These are phyloP conservation scores for Penicillium silybi DNA, from an alignment of 495 filamentous ascomycete genomes.

Conservation along the genomic window DNA sequence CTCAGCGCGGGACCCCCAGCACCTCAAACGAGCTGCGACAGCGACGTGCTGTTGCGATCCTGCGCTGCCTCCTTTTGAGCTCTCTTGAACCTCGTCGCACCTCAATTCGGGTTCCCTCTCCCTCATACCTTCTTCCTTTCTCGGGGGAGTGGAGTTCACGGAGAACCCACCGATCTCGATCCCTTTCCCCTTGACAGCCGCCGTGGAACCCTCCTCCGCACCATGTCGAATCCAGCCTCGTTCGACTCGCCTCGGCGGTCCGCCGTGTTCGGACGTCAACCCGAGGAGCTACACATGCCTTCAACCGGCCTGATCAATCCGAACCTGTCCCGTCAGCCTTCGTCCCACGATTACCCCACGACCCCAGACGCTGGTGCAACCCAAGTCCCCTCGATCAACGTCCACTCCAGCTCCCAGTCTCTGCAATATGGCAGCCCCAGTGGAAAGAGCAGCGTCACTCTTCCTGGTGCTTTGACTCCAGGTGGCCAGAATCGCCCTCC, in stretches of 20 bases:
- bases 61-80: neutral
- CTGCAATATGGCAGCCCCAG: conserved; percentile 45
- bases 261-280: conserved; percentile 47
- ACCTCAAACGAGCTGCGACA: conserved; percentile 4
- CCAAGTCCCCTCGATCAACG: conserved; percentile 57
- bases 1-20: conserved; percentile 17
- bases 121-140: conserved; percentile 1
- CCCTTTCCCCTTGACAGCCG: conserved; percentile 11
- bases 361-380: conserved; percentile 32
- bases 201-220: conserved; percentile 12
- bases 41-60: neutral
- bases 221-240: conserved; percentile 43
- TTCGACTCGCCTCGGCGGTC: conserved; percentile 55
- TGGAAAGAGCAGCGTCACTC: conserved; percentile 32
- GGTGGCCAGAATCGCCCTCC: conserved; percentile 58
- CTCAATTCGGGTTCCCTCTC: conserved; percentile 9
- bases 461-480: conserved; percentile 73
- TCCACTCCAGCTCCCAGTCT: conserved; percentile 60
- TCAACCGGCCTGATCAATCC: conserved; percentile 45
- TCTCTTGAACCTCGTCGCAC: neutral
- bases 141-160: conserved; percentile 25
- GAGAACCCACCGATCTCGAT: conserved; percentile 10
- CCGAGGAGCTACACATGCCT: conserved; percentile 78
- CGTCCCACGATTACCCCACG: conserved; percentile 48
- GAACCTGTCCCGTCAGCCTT: conserved; percentile 41